These are phyloP conservation scores for Zangia roseola DNA, from an alignment of 768 basidiomycete species.

Conservation along the genomic window DNA sequence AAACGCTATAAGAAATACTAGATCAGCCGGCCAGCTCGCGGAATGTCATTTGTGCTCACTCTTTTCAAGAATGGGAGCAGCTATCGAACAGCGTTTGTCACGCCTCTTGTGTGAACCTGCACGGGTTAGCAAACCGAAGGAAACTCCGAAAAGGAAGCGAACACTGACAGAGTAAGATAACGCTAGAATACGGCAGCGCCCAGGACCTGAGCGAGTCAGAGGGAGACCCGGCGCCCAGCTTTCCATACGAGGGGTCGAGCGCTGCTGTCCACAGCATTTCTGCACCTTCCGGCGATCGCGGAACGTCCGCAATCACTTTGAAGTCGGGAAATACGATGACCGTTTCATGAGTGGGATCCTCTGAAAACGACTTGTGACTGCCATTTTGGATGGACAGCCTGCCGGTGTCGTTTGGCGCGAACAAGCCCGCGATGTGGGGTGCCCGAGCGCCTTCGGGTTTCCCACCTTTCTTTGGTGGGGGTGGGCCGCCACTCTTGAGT, in stretches of 20 bases:
- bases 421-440: slow-evolving; percentile 47
- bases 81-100: slow-evolving; percentile 89
- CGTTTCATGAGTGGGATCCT: slow-evolving; percentile 64
- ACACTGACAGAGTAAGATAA: slow-evolving; percentile 80
- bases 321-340: slow-evolving; percentile 93
- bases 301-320: slow-evolving; percentile 75
- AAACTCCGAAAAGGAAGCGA: neutral
- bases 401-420: slow-evolving; percentile 52
- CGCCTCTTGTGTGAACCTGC: slow-evolving; percentile 90
- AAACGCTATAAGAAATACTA: slow-evolving; percentile 48
- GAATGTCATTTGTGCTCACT: slow-evolving; percentile 44
- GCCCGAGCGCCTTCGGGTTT: slow-evolving; percentile 7
- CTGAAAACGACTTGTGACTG: slow-evolving; percentile 66
- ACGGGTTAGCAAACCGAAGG: slow-evolving; percentile 1
- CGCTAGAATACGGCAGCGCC: slow-evolving; percentile 86
- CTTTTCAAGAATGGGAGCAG: slow-evolving; percentile 80
- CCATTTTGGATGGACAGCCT: slow-evolving; percentile 79
- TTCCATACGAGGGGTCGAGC: slow-evolving; percentile 57
- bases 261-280: slow-evolving; percentile 62
- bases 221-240: slow-evolving; percentile 42
- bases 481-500: slow-evolving; percentile 3
- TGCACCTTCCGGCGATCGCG: slow-evolving; percentile 62
- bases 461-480: neutral
- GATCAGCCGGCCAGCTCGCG: slow-evolving; percentile 4
- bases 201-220: slow-evolving; percentile 61